Base-by-base conservation (phyloP, 2,329 filamentous ascomycete genomes). In the Aspergillus sp. region DNA sequence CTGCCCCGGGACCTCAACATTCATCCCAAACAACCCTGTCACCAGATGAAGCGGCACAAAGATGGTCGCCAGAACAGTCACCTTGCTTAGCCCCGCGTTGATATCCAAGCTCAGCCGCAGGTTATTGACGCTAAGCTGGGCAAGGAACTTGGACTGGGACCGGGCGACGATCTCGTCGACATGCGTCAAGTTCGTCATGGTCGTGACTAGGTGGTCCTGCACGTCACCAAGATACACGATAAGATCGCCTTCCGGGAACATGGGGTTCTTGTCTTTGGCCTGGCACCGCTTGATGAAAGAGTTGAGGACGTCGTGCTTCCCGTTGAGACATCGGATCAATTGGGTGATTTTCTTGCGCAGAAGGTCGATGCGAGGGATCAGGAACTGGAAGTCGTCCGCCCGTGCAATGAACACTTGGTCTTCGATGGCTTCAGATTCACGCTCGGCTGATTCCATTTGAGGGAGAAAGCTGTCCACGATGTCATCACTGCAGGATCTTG, bases 281-380 rank as follows among this genome's bases (percentile, higher is more conserved):
- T 96, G 96, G 82, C 94, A 99, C 45, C 94, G 89, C 77, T 97
- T 97, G 46, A 93, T 93, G 68, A 97, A 97, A 17, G 92, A 92
- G 65, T 89, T 91, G 61, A 99, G 88, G 48, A 99, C 93, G 68
- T 99, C 94, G 16, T 92, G 91, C 73, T 97, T 99, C 64, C 92
- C 92, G 47, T 90, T 91, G 0, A 99, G 81, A 11, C 96, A 84
- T 47, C 93, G 89, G 76, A 95, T 87, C 56, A 97, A 79, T 36
- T 88, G 88, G 80, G 96, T 93, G 54, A 94, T 91, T 60, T 91
- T 94, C 78, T 96, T 96, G 65, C 94, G 90, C 55, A 90, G 89
- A 48, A 85, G 85, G 56, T 92, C 91, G 62, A 97, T 93, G 59
- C 87, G 86, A 38, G 89, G 87, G 8, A 97, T 81, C 58, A 97